Conservation (phyloP, 108 stramenopile species). For the Skeletonema menzelii region DNA sequence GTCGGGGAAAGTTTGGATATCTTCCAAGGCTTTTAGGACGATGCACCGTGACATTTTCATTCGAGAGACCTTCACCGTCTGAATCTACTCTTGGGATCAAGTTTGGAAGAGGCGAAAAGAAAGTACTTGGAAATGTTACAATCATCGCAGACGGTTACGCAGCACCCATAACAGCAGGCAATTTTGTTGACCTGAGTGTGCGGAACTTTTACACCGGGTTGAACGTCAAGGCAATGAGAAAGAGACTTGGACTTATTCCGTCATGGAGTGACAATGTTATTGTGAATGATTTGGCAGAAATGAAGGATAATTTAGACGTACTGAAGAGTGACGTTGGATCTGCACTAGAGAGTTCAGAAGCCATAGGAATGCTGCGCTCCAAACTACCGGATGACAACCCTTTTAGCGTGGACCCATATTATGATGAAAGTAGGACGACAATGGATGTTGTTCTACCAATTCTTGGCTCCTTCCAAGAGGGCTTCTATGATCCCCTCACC, state of each 20-base stretch:
- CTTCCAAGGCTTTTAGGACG: conserved; percentile 77
- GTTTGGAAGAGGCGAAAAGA: conserved; percentile 25
- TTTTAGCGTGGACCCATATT: conserved; percentile 6
- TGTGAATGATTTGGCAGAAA: conserved; percentile 50
- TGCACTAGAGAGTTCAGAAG: conserved; percentile 34
- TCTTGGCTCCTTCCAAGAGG: conserved; percentile 82
- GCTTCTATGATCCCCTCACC: conserved; percentile 85
- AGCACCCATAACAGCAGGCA: conserved; percentile 84
- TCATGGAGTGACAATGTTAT: conserved; percentile 47
- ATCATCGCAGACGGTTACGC: conserved; percentile 85
- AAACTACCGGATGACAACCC: conserved; percentile 20
- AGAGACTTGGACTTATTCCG: conserved; percentile 56
- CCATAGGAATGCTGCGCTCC: conserved; percentile 26
- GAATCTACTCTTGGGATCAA: conserved; percentile 22
- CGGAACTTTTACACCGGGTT: conserved; percentile 85
- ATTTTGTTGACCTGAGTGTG: conserved; percentile 77
- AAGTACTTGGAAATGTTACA: conserved; percentile 73
- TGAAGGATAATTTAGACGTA: conserved; percentile 50
- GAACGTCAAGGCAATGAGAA: conserved; percentile 62
- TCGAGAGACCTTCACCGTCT: conserved; percentile 47
- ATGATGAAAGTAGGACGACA: conserved; percentile 48
- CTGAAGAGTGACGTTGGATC: conserved; percentile 35
- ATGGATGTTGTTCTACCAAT: conserved; percentile 65
- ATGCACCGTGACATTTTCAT: conserved; percentile 72
- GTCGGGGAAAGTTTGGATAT: conserved; percentile 73